These are phyloP conservation scores for Epichloe gansuensis DNA, from an alignment of 2,329 filamentous ascomycete species.

Conservation along the genomic window DNA sequence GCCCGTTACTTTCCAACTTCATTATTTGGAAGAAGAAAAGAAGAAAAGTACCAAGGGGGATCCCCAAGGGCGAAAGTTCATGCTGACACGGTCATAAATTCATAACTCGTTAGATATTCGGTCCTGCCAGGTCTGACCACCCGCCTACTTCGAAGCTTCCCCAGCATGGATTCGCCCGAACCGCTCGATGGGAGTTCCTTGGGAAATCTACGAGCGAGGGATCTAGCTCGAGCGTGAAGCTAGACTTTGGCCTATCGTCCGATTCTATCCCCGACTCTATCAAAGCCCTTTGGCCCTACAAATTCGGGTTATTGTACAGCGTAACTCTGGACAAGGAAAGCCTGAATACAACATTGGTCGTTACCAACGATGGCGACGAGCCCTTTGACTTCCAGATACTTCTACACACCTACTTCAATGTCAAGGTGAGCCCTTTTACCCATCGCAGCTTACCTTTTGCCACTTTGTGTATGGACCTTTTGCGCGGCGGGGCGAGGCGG, in stretches of 20 bases:
- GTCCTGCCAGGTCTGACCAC: slow-evolving; percentile 63
- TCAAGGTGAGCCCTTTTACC: slow-evolving; percentile 49
- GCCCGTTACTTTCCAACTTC: neutral
- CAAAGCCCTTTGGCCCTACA: slow-evolving; percentile 67
- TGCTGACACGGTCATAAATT: neutral
- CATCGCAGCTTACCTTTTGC: neutral
- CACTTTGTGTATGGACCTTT: neutral
- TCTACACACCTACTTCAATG: slow-evolving; percentile 78
- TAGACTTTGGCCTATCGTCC: slow-evolving; percentile 85
- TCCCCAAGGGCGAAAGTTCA: neutral
- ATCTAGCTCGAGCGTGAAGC: slow-evolving; percentile 62
- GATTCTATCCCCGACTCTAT: slow-evolving; percentile 56
- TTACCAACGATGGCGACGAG: slow-evolving; percentile 74
- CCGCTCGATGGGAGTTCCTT: slow-evolving; percentile 83
- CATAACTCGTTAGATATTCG: slow-evolving; percentile 56
- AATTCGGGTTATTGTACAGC: slow-evolving; percentile 86
- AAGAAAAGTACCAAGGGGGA: neutral
- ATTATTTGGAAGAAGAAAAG: neutral
- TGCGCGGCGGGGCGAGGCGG: too few species aligned
- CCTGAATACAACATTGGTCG: slow-evolving; percentile 69
- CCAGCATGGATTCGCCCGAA: slow-evolving; percentile 92
- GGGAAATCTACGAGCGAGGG: slow-evolving; percentile 57
- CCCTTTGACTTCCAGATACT: slow-evolving; percentile 86
- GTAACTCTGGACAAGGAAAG: slow-evolving; percentile 68
- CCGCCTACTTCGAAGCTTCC: slow-evolving; percentile 68